Evolutionary conservation across 495 filamentous ascomycete species (phyloP), one percentile per base, ranked within the genome.

Genomic region (Recurvomyces mirabilis): DNA sequence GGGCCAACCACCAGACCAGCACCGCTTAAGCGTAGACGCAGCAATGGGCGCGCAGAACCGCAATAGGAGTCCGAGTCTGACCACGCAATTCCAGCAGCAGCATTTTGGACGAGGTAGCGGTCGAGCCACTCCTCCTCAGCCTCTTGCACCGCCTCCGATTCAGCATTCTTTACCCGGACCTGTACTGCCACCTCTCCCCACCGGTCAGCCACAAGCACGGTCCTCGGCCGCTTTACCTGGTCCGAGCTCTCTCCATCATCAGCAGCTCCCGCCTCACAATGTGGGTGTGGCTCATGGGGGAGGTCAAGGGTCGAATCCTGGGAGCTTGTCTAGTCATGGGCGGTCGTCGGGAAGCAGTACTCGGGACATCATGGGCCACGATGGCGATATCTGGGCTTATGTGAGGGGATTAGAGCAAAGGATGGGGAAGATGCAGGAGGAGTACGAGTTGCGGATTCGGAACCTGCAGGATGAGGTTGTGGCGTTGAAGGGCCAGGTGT

Each of bases 11-110:
- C 71, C 76, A 31, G 73, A 77, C 36, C 67, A 73, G 21, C 73
- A 78, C 46, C 74, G 79, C 50, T 64, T 74, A 5, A 68, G 72
- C 23, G 73, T 77, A 6, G 40, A 51, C 33, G 74, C 77, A 35
- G 43, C 66, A 28, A 63, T 69, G 46, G 31, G 41, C n/a, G 22
- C 9, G 1, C 38, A 24, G 21, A 72, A 70, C 49, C 72, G 76
- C 21, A 73, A 78, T 40, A 72, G 82, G 43, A 87, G 84, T 5
- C 83, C 85, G 10, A 77, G 75, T 49, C 59, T 86, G 46, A 72
- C 73, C 6, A 74, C 78, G 28, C 75, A 84, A 36, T 70, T 78
- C 46, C 78, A 81, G 43, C 81, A 81, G 41, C 69, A 77, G 37
- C 71, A 82, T 24, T 82, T 75, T 43, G 69, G 68, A 24, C 73